Conservation (phyloP, 495 filamentous ascomycete species). For the Polyplosphaeria fusca region DNA sequence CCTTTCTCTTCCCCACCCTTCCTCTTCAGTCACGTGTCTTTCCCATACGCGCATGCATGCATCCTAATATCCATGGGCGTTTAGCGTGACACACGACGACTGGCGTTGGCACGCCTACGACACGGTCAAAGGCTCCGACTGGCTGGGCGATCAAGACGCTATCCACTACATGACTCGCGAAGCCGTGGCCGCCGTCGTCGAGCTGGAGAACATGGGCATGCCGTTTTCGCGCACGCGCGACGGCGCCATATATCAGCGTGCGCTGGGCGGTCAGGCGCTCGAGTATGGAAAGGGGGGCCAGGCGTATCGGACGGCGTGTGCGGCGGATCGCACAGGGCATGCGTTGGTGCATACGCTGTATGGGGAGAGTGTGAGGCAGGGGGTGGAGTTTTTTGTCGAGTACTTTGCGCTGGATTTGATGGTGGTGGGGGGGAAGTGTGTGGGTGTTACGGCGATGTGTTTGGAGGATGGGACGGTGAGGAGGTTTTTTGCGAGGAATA, state of each 20-base stretch:
- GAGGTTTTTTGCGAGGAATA: slow-evolving; percentile 94
- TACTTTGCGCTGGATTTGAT: slow-evolving; percentile 96
- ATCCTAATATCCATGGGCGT: too few species aligned
- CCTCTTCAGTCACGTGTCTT: too few species aligned
- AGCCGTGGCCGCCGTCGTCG: slow-evolving; percentile 85
- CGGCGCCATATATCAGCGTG: slow-evolving; percentile 96
- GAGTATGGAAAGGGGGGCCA: slow-evolving; percentile 94
- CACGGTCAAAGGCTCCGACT: slow-evolving; percentile 98
- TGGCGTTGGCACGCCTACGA: slow-evolving; percentile 99
- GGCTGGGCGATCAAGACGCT: slow-evolving; percentile 98
- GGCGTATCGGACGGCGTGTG: slow-evolving; percentile 93
- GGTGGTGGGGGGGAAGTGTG: slow-evolving; percentile 95
- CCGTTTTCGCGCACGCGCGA: slow-evolving; percentile 97
- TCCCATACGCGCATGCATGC: too few species aligned
- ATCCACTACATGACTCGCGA: slow-evolving; percentile 99
- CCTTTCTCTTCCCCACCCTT: too few species aligned
- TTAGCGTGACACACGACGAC: slow-evolving; percentile 79
- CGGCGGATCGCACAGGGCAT: slow-evolving; percentile 94
- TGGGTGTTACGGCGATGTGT: slow-evolving; percentile 94
- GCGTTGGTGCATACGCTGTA: slow-evolving; percentile 97
- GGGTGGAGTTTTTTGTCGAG: slow-evolving; percentile 99
- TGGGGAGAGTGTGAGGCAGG: slow-evolving; percentile 90
- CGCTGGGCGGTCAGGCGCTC: slow-evolving; percentile 94
- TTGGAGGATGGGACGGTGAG: slow-evolving; percentile 98
- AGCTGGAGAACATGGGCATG: slow-evolving; percentile 96